phyloP scores from a whole-genome alignment of 2,329 filamentous ascomycete species.

The Canariomyces notabilis region DNA sequence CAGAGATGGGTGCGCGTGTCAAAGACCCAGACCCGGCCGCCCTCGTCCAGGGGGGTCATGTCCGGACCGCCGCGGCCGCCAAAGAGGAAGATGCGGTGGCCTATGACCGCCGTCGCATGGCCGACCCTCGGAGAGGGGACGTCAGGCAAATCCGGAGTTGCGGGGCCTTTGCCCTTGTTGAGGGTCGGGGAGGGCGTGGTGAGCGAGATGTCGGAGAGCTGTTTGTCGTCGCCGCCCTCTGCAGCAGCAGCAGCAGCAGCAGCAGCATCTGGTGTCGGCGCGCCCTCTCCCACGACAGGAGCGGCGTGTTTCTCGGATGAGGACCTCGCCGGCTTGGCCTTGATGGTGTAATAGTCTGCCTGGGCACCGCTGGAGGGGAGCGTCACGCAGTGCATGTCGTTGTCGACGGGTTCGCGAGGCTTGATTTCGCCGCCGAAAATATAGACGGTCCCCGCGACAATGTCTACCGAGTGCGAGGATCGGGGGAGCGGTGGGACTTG shows the following conservation, averaged over 20 bases:
- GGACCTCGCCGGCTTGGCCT: constrained; percentile 33
- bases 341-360: constrained; percentile 56
- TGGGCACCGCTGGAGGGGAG: constrained; percentile 53
- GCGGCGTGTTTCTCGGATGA: constrained; percentile 11
- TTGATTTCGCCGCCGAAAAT: constrained; percentile 70
- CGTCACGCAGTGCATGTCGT: constrained; percentile 62
- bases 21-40: constrained; percentile 71
- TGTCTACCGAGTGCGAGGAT: constrained; percentile 68
- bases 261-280: not conserved
- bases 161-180: constrained; percentile 39
- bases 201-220: constrained; percentile 23
- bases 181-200: constrained; percentile 6
- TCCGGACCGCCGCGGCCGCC: constrained; percentile 68
- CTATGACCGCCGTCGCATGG: constrained; percentile 63
- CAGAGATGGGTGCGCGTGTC: constrained; percentile 61
- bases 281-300: not conserved
- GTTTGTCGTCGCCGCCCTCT: constrained; percentile 11
- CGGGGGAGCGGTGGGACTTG: constrained; percentile 54
- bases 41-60: constrained; percentile 68
- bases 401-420: constrained; percentile 61
- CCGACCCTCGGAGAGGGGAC: constrained; percentile 67
- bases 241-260: not conserved
- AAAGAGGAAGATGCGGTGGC: constrained; percentile 71
- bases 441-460: constrained; percentile 50
- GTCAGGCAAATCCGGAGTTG: constrained; percentile 30